Evolutionary conservation across 2,329 filamentous ascomycete genomes (phyloP), one percentile per base, ranked within the genome.

Genomic region (Colletotrichum horii): DNA sequence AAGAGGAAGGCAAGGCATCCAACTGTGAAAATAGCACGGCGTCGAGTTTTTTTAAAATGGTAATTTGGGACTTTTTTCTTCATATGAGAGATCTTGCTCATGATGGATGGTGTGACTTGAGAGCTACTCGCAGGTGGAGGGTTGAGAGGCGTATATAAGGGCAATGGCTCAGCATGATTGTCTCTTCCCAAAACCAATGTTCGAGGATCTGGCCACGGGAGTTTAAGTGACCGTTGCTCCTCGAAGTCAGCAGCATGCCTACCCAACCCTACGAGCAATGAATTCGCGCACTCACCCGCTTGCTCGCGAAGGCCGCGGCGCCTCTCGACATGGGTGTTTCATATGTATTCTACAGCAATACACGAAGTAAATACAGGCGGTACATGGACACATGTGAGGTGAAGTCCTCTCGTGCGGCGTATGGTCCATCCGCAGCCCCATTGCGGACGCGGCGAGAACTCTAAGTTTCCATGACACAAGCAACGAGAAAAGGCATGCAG

Each of bases 1-100:
- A 52, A 52, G 43, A 52, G 19, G 43, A 2, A 52, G 43, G 43
- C n/a, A 22, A 52, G 43, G 19, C 43, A 52, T 22, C 43, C 43
- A 52, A 52, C 43, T 52, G 43, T 52, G 43, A 52, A 22, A 52
- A 52, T 52, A 52, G 43, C 43, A 52, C 43, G 43, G 43, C 43
- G 43, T 52, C 65, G 70, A 66, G 70, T 72, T 28, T 65, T 68
- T 52, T 52, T 62, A 74, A 74, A 60, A 48, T 70, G 73, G 65
- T 58, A 74, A 71, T 70, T 62, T 48, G 71, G 67, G 30, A 11
- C 14, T 71, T 70, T 32, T 24, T 24, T 58, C n/a, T n/a, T n/a
- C n/a, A n/a, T 24, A 12, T 5, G n/a, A 28, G 22, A 56, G 6
- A 26, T 6, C 4, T 24, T 26, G 3, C 15, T 36, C 6, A 16